Conservation (phyloP, 2,329 filamentous ascomycete species). For the Colletotrichum falcatum region DNA sequence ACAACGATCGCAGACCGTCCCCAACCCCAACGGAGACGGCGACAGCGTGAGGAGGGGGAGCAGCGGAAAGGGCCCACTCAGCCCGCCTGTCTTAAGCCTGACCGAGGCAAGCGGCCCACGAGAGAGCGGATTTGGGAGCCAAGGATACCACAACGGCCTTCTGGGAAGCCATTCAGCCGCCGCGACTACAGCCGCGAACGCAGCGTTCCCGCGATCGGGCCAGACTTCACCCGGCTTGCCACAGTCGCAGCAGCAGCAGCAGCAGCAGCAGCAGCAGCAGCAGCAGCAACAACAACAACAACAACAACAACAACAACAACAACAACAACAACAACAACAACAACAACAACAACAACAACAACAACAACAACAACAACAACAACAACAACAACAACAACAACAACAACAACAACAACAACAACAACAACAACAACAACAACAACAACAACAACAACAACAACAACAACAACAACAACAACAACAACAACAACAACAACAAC, state of each 20-base stretch:
- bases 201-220: conserved; percentile 76
- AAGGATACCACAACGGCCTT: conserved; percentile 71
- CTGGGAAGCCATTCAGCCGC: conserved; percentile 71
- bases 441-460: conserved; percentile 40
- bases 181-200: conserved; percentile 78
- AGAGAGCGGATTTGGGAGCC: conserved; percentile 64
- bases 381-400: conserved; percentile 47
- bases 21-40: conserved; percentile 57
- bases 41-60: conserved; percentile 54
- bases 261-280: conserved; percentile 47
- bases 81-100: conserved; percentile 72
- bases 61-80: conserved; percentile 64
- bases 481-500: conserved; percentile 38
- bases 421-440: conserved; percentile 47
- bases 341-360: conserved; percentile 48
- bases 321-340: conserved; percentile 47
- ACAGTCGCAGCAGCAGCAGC: conserved; percentile 45
- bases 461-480: conserved; percentile 48
- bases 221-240: conserved; percentile 62
- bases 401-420: conserved; percentile 43
- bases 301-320: conserved; percentile 49
- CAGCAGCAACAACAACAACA: conserved; percentile 46
- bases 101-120: conserved; percentile 74
- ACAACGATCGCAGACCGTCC: conserved; percentile 81
- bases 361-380: conserved; percentile 49